A percentile compares a stretch with the other conserved stretches of the same genome.
Evolutionary conservation across 108 stramenopile species (phyloP).

Genomic region (Parmales sp.): DNA sequence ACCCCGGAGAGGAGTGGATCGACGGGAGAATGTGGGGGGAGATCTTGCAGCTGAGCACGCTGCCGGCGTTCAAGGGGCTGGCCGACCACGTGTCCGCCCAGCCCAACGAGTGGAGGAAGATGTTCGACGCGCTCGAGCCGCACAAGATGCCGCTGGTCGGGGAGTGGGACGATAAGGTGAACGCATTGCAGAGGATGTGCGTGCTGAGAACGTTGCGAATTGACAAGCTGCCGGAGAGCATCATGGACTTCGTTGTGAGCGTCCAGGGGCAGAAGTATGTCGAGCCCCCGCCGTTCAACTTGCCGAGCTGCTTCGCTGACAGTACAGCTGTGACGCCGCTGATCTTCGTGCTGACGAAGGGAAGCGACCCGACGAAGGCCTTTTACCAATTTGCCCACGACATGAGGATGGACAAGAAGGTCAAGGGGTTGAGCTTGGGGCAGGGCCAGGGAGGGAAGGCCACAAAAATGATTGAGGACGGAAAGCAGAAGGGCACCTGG

Average conservation of each 20-base stretch:
- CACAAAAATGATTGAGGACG: slow-evolving; percentile 31
- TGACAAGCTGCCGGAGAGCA: slow-evolving; percentile 35
- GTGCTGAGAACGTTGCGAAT: slow-evolving; percentile 43
- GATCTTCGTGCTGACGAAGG: slow-evolving; percentile 51
- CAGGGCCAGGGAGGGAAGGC: slow-evolving; percentile 55
- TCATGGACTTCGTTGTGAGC: slow-evolving; percentile 31
- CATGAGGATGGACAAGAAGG: slow-evolving; percentile 31
- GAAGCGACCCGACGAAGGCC: slow-evolving; percentile 52
- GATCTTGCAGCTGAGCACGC: not conserved
- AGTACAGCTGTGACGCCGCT: slow-evolving; percentile 40
- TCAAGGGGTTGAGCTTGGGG: slow-evolving; percentile 45
- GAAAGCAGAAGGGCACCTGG: slow-evolving; percentile 36
- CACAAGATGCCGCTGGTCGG: slow-evolving; percentile 13
- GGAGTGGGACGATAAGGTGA: slow-evolving; percentile 11
- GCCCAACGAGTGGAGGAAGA: slow-evolving; percentile 26
- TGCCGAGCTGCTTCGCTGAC: slow-evolving; percentile 47
- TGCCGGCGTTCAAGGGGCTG: slow-evolving; percentile 28
- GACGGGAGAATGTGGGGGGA: slow-evolving; percentile 13
- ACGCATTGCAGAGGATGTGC: slow-evolving; percentile 24
- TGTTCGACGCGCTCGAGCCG: slow-evolving; percentile 23
- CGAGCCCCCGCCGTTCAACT: slow-evolving; percentile 35
- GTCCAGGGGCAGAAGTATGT: slow-evolving; percentile 32
- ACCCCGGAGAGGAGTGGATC: slow-evolving; percentile 22
- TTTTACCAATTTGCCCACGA: slow-evolving; percentile 45
- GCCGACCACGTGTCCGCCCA: slow-evolving; percentile 14